Base-by-base conservation (phyloP, 2,329 filamentous ascomycete species). In the Pestalotiopsis sp. region DNA sequence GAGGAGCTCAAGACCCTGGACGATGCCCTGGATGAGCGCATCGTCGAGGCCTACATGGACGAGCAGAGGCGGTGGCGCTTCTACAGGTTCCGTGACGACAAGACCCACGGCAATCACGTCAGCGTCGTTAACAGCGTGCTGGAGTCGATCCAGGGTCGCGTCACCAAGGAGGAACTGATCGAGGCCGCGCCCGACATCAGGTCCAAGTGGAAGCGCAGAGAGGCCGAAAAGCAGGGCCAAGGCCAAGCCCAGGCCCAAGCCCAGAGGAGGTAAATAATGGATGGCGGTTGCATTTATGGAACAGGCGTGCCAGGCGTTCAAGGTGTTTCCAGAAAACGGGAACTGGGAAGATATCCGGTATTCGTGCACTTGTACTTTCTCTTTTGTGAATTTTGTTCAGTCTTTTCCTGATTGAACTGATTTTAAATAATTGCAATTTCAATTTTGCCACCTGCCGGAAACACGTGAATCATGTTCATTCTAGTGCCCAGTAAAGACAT, bases 31-130 rank as follows among this genome's bases (percentile, higher is more conserved):
- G 89, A 97, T 76, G 92, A 95, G 71, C 87, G 93, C 65, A 92
- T 99, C 70, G 92, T 98, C 67, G 96, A 99, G 82, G 98, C 94
- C 78, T 94, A 90, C 76, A 90, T 94, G 80, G 94, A 97, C 76
- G 84, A 89, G 1, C 80, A 90, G 68, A 88, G 88, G 20, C 85
- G 91, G 25, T 99, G 96, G 96, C 90, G 94, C 68, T 93, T 93
- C 79, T 91, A 96, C 74, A 90, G 95, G 38, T 95, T 98, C 80
- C 88, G 96, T 66, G 95, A 98, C 76, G 96, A 99, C 80, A 99
- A 99, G 82, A 84, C 86, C 36, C 92, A 97, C 73, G 94, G 93
- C 0, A 99, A 99, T 76, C 95, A 98, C 80, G 91, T 93, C 69
- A 90, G 85, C 20, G 95, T 93, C 0, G 93, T 98, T 1, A 85